Percentiles rank a stretch among this genome's conserved stretches.
These are phyloP conservation scores for Aspergillus sp. DNA, from an alignment of 2,329 filamentous ascomycete species.

Conservation along the genomic window DNA sequence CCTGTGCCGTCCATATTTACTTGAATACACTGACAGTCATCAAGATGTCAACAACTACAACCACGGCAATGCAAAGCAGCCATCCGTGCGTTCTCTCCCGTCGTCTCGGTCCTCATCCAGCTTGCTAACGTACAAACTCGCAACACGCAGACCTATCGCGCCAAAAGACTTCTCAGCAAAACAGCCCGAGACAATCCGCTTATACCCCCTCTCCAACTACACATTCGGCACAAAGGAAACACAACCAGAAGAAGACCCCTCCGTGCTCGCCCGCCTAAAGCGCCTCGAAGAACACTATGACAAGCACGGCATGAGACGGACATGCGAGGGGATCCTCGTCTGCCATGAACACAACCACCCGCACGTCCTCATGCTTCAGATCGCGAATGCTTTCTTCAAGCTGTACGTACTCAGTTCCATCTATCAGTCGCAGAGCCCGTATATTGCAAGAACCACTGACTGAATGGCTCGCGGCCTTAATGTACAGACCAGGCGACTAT, in stretches of 20 bases:
- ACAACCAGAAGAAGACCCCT: slow-evolving; percentile 96
- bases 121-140: not conserved
- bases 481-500: slow-evolving; percentile 80
- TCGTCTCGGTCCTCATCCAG: not conserved
- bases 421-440: not conserved
- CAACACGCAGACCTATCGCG: slow-evolving; percentile 63
- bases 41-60: slow-evolving; percentile 81
- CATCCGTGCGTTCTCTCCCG: slow-evolving; percentile 54
- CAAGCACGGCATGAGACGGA: slow-evolving; percentile 91
- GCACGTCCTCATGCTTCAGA: slow-evolving; percentile 98
- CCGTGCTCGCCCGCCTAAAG: slow-evolving; percentile 86
- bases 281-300: slow-evolving; percentile 94
- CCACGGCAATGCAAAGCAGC: slow-evolving; percentile 71
- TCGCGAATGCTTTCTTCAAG: slow-evolving; percentile 99
- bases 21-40: not conserved
- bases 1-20: not conserved
- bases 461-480: not conserved
- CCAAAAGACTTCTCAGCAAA: slow-evolving; percentile 84
- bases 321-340: slow-evolving; percentile 93
- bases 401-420: slow-evolving; percentile 49
- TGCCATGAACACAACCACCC: slow-evolving; percentile 99
- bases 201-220: slow-evolving; percentile 97
- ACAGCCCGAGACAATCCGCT: slow-evolving; percentile 83
- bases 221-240: slow-evolving; percentile 98
- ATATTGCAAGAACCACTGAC: not conserved